phyloP scores from a whole-genome alignment of 768 basidiomycete genomes.

The Heimioporus sp. region DNA sequence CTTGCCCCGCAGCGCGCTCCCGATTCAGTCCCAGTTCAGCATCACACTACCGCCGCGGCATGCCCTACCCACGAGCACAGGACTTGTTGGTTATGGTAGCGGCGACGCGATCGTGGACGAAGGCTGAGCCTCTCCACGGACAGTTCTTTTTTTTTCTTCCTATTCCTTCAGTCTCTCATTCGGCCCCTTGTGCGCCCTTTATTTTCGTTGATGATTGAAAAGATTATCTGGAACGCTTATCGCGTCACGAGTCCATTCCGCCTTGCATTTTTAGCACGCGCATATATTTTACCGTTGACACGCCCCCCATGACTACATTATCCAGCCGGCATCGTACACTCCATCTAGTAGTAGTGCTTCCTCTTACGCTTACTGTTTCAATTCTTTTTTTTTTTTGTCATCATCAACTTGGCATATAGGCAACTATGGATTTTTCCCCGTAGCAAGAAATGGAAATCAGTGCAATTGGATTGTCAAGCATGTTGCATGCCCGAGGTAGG shows the following conservation, averaged over 20 bases:
- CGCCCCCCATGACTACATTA: constrained; percentile 23
- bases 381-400: constrained; percentile 3
- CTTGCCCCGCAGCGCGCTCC: constrained; percentile 53
- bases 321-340: constrained; percentile 24
- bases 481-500: too few species aligned
- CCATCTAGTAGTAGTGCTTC: constrained; percentile 23
- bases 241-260: constrained; percentile 2
- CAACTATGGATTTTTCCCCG: constrained; percentile 12
- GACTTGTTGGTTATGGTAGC: constrained; percentile 10
- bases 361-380: background rate
- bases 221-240: constrained; percentile 13
- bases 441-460: constrained; percentile 7
- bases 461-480: background rate
- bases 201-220: constrained; percentile 11
- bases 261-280: constrained; percentile 19
- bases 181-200: background rate
- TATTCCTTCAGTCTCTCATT: background rate
- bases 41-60: constrained; percentile 33
- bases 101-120: constrained; percentile 21
- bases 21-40: constrained; percentile 45
- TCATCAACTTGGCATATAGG: constrained; percentile 17
- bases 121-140: constrained; percentile 30
- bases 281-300: constrained; percentile 7
- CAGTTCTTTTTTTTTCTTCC: constrained; percentile 9
- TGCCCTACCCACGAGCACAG: background rate